phyloP scores from a whole-genome alignment of 2,329 filamentous ascomycete genomes.

The Aotearoamyces nothofagi region DNA sequence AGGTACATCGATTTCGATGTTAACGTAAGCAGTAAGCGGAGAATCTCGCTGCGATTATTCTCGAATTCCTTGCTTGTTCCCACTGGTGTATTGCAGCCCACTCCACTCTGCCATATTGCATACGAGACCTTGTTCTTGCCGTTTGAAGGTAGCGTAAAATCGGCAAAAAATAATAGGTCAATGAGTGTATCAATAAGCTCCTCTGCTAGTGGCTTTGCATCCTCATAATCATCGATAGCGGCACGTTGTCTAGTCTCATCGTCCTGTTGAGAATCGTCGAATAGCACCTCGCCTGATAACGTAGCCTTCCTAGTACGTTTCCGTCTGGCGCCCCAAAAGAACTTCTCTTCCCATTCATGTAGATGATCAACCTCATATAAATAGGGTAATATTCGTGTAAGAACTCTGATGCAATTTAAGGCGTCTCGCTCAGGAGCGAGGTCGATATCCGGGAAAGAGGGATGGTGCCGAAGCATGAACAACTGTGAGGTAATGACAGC shows the following conservation, averaged over 20 bases:
- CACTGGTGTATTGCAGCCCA: slow-evolving; percentile 83
- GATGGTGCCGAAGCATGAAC: slow-evolving; percentile 70
- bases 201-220: slow-evolving; percentile 76
- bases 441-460: slow-evolving; percentile 77
- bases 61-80: slow-evolving; percentile 85
- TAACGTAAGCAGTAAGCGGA: slow-evolving; percentile 73
- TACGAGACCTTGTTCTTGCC: slow-evolving; percentile 73
- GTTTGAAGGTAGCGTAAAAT: slow-evolving; percentile 64
- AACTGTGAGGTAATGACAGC: slow-evolving; percentile 72
- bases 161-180: slow-evolving; percentile 81
- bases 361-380: slow-evolving; percentile 81
- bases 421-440: slow-evolving; percentile 71
- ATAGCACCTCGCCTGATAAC: slow-evolving; percentile 62
- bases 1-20: slow-evolving; percentile 91
- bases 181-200: slow-evolving; percentile 83
- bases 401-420: slow-evolving; percentile 86
- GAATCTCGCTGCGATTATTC: slow-evolving; percentile 79
- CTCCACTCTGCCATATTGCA: slow-evolving; percentile 95
- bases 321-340: slow-evolving; percentile 74
- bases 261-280: slow-evolving; percentile 55
- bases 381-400: slow-evolving; percentile 81
- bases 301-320: slow-evolving; percentile 41
- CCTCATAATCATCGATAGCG: slow-evolving; percentile 53
- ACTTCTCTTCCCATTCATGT: slow-evolving; percentile 73
- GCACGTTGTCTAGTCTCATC: slow-evolving; percentile 31